Conservation (phyloP, 345 rosid genomes). For the Eucalyptus caleyi region DNA sequence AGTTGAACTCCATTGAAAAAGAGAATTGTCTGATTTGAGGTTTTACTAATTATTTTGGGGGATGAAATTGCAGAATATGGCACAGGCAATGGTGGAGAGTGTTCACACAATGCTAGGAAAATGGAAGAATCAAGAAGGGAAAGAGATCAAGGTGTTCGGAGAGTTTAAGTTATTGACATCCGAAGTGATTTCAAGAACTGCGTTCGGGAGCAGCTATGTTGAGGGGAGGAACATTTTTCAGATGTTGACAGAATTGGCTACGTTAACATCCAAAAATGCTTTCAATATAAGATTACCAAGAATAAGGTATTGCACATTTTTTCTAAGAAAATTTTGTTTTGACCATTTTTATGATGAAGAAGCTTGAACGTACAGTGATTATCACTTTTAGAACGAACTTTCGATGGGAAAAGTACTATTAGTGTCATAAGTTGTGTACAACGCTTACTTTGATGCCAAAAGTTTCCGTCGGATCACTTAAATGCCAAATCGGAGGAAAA, state of each 20-base stretch:
- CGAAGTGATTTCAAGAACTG: slow-evolving; percentile 35
- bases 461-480: too few relatives aligned
- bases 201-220: slow-evolving; percentile 32
- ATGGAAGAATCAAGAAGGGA: slow-evolving; percentile 16
- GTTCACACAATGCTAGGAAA: slow-evolving; percentile 27
- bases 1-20: background rate
- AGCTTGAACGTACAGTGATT: background rate
- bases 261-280: background rate
- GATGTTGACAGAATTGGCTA: slow-evolving; percentile 5
- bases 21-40: background rate
- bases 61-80: slow-evolving; percentile 4
- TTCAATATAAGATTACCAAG: slow-evolving; percentile 4
- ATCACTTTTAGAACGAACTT: background rate
- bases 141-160: slow-evolving; percentile 19
- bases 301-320: background rate
- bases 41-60: background rate
- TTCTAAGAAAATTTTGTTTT: background rate
- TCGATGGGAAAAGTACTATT: too few relatives aligned
- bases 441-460: too few relatives aligned
- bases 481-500: too few relatives aligned
- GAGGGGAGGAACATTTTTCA: slow-evolving; percentile 29
- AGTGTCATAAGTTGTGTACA: too few relatives aligned
- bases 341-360: background rate
- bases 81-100: slow-evolving; percentile 20
- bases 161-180: slow-evolving; percentile 35